phyloP scores from a whole-genome alignment of 2,329 filamentous ascomycete species.

The Xylariaceae sp. region DNA sequence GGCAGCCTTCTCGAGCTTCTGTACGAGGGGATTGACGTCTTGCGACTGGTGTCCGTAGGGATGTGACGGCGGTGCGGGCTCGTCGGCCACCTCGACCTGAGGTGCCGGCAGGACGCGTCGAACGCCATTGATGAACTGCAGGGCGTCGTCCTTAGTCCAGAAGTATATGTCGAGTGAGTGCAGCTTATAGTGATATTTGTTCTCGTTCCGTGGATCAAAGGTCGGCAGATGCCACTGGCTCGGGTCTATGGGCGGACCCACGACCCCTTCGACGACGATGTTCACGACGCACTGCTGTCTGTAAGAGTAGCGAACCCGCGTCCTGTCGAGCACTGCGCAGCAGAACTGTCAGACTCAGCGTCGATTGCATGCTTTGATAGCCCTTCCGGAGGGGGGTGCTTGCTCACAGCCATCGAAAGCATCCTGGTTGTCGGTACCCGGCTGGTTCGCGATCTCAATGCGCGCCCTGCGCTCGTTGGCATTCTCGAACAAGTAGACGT shows the following conservation, averaged over 20 bases:
- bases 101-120: conserved; percentile 54
- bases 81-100: conserved; percentile 57
- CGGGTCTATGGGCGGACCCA: conserved; percentile 29
- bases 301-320: conserved; percentile 62
- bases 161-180: conserved; percentile 73
- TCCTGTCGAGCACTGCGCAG: conserved; percentile 53
- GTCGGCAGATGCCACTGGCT: conserved; percentile 70
- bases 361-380: neutral
- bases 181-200: conserved; percentile 71
- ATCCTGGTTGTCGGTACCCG: conserved; percentile 69
- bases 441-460: conserved; percentile 68
- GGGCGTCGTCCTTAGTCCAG: conserved; percentile 66
- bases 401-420: conserved; percentile 68
- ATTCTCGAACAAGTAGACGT: conserved; percentile 74
- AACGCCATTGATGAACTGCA: conserved; percentile 61
- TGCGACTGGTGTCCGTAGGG: conserved; percentile 24
- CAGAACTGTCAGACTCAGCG: neutral
- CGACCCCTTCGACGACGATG: conserved; percentile 50
- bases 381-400: neutral
- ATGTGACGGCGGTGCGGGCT: conserved; percentile 44
- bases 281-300: conserved; percentile 66
- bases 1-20: conserved; percentile 64
- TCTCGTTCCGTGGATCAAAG: conserved; percentile 64
- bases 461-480: conserved; percentile 58
- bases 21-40: conserved; percentile 61